phyloP scores from a whole-genome alignment of 805 yeast species.

The Yamadazyma phyllophila region DNA sequence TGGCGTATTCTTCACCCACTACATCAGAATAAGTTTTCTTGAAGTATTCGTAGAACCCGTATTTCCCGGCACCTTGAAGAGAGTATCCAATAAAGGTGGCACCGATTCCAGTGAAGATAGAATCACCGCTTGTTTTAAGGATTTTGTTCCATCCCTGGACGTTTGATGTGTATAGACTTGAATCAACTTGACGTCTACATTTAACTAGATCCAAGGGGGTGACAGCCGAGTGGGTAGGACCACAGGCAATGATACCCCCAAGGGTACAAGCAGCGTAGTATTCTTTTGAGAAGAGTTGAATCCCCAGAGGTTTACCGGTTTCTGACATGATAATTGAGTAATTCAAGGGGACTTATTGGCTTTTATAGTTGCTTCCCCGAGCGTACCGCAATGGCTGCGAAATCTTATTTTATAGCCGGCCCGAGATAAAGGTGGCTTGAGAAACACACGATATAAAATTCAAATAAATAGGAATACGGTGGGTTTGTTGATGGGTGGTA shows the following conservation, averaged over 20 bases:
- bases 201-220: slow-evolving; percentile 93
- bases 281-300: slow-evolving; percentile 56
- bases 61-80: slow-evolving; percentile 95
- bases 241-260: slow-evolving; percentile 87
- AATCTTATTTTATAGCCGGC: slow-evolving; percentile 1
- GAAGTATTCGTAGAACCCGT: slow-evolving; percentile 91
- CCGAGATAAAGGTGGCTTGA: no score
- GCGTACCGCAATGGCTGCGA: slow-evolving; percentile 8
- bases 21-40: slow-evolving; percentile 71
- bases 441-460: no score
- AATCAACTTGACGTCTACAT: slow-evolving; percentile 86
- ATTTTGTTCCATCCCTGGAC: slow-evolving; percentile 80
- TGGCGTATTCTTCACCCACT: slow-evolving; percentile 62
- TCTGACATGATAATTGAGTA: slow-evolving; percentile 3
- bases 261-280: slow-evolving; percentile 71
- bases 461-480: neutral
- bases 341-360: neutral
- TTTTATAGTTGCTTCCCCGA: slow-evolving; percentile 5
- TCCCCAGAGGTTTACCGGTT: slow-evolving; percentile 16
- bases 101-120: slow-evolving; percentile 83
- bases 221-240: slow-evolving; percentile 92
- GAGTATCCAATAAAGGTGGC: slow-evolving; percentile 94
- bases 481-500: no score
- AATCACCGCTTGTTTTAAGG: slow-evolving; percentile 72
- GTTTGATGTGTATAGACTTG: slow-evolving; percentile 70